Base-by-base conservation (phyloP, 225 moss, liverwort and hornwort species). In the Rhytidiadelphus loreus region DNA sequence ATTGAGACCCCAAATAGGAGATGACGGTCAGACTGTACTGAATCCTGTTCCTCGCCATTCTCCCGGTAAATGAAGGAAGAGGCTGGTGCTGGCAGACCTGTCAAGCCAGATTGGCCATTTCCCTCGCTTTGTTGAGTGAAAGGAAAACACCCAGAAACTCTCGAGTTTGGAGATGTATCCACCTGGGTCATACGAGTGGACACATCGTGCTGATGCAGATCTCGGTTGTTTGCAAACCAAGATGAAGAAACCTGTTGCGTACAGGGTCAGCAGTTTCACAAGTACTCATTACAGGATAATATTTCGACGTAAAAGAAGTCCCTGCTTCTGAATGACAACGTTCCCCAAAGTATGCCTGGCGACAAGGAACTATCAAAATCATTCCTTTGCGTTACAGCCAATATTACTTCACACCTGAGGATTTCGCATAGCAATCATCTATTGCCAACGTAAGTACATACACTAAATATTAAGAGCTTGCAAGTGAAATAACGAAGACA, bases 1-100 rank as follows among this genome's bases (percentile, higher is more conserved):
- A 97, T 97, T 9, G 98, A 95, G 46, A 98, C 98, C 65, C 98
- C 98, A 87, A 98, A 98, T 21, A 97, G 89, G 82, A 96, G 91
- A 91, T 95, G 96, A 87, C 96, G 94, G 25, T 96, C 98, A 44
- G 96, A 92, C 83, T 96, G 96, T 22, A 92, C 94, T 83, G 97
- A 95, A 84, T 98, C 98, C 83, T 97, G 96, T 73, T 97, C 98
- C 78, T 96, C 95, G n/a, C 92, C 91, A 85, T 87, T 94, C 48
- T 98, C 96, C 24, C 95, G 90, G 87, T 94, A 96, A 28, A 91
- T 84, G 80, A 94, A 96, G 21, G 96, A 91, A 25, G 96, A 93
- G 33, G 91, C 48, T 58, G 90, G 93, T 86, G 90, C 93, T 58
- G 96, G 93, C 52, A 96, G 89, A 74, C 94, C 87, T 78, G 94